A percentile compares a stretch with the other conserved stretches of the same genome.
phyloP scores from a whole-genome alignment of 768 basidiomycete genomes.

The Porpolomopsis calyptriformis region DNA sequence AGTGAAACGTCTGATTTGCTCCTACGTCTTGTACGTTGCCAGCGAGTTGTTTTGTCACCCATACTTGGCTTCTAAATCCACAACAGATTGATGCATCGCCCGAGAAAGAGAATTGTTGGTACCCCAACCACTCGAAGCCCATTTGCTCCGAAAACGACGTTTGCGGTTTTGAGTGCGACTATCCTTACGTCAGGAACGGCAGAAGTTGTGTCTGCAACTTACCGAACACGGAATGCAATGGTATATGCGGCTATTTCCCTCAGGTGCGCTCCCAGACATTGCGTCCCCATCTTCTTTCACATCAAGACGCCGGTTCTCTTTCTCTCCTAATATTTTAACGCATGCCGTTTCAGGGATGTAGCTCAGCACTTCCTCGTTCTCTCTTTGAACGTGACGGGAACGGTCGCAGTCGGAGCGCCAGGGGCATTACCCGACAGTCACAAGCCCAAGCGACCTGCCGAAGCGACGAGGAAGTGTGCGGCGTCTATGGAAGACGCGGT shows the following conservation, averaged over 20 bases:
- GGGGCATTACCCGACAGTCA: not conserved
- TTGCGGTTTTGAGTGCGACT: constrained; percentile 1
- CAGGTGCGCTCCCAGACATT: not conserved
- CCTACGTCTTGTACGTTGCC: constrained; percentile 3
- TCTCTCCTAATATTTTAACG: not conserved
- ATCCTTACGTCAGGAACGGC: not conserved
- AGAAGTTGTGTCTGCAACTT: not conserved
- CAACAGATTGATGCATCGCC: not conserved
- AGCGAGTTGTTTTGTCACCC: not conserved
- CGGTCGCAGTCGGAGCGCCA: not conserved
- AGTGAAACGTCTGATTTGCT: not conserved
- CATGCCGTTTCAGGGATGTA: not conserved
- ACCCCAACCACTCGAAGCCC: not conserved
- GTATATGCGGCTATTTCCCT: constrained; percentile 2
- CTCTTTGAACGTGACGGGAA: not conserved
- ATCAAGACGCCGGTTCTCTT: not conserved
- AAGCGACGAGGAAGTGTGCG: not conserved
- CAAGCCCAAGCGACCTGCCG: not conserved
- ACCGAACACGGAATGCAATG: constrained; percentile 4
- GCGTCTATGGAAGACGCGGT: not conserved
- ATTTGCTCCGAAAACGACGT: constrained; percentile 1
- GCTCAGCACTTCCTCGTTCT: constrained; percentile 1
- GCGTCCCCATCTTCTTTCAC: not conserved
- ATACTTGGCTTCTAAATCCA: not conserved
- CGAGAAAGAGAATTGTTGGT: not conserved